Percentiles rank a stretch among this genome's conserved stretches.
phyloP scores from a whole-genome alignment of 805 yeast species.

The Candida palmyrensis region DNA sequence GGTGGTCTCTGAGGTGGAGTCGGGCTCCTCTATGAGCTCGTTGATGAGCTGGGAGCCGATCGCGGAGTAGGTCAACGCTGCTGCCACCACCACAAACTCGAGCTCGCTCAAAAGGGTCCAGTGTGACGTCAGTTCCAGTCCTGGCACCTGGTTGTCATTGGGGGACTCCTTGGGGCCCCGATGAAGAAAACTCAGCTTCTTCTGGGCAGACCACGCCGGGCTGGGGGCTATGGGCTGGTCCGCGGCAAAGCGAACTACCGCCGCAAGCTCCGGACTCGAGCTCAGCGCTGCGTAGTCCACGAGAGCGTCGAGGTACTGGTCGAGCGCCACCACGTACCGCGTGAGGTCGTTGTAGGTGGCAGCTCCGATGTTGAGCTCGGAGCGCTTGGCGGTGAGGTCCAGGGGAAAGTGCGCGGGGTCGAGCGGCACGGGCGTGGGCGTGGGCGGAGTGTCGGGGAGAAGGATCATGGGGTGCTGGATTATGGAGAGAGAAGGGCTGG shows the following conservation, averaged over 20 bases:
- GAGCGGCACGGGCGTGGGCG: slow-evolving; percentile 12
- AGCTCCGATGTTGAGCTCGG: slow-evolving; percentile 10
- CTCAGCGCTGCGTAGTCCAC: slow-evolving; percentile 10
- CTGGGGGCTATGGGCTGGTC: slow-evolving; percentile 2
- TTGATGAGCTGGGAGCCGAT: slow-evolving; percentile 32
- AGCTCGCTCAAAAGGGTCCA: slow-evolving; percentile 33
- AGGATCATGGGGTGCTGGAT: no score
- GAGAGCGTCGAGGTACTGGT: slow-evolving; percentile 27
- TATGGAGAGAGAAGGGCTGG: no score
- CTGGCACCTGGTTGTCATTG: not conserved
- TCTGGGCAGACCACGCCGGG: no score
- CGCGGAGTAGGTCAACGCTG: slow-evolving; percentile 22
- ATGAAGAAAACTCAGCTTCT: not conserved
- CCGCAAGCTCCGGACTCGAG: slow-evolving; percentile 3
- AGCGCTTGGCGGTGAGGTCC: slow-evolving; percentile 12
- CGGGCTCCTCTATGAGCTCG: slow-evolving; percentile 26
- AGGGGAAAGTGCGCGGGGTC: slow-evolving; percentile 6
- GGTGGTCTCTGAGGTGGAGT: slow-evolving; percentile 9
- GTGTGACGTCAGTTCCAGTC: not conserved
- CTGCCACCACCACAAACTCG: slow-evolving; percentile 18
- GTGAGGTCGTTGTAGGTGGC: slow-evolving; percentile 19
- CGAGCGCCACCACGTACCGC: slow-evolving; percentile 26
- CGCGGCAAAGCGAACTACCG: slow-evolving; percentile 4
- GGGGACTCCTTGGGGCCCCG: not conserved
- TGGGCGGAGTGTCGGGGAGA: slow-evolving; percentile 31